These are phyloP conservation scores for Backusella liffmaniae DNA, from an alignment of 192 early-diverging fungal species.

Conservation along the genomic window DNA sequence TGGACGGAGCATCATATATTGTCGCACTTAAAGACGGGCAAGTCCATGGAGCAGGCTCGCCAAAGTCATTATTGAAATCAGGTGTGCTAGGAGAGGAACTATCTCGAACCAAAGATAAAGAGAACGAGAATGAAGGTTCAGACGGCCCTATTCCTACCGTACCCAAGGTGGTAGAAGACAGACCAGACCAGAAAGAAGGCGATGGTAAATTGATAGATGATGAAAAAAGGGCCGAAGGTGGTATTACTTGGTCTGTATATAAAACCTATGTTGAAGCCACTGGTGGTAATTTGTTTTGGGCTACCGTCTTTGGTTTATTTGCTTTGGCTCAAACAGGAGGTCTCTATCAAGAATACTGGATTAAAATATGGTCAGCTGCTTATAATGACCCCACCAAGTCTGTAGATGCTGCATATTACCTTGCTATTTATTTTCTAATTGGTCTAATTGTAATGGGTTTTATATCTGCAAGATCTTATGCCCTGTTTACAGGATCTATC, in stretches of 20 bases:
- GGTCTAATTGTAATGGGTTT: conserved; percentile 44
- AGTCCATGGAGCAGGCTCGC: too few species aligned
- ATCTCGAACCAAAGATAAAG: neutral
- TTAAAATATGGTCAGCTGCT: conserved; percentile 56
- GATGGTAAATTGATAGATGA: conserved; percentile 71
- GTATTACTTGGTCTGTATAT: conserved; percentile 74
- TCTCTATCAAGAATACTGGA: conserved; percentile 61
- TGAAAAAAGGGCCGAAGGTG: conserved; percentile 81
- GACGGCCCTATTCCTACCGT: conserved; percentile 37
- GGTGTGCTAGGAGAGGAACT: too few species aligned
- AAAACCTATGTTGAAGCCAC: conserved; percentile 69
- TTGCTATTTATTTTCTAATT: conserved; percentile 58
- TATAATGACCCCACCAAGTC: conserved; percentile 22
- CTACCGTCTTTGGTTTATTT: conserved; percentile 46
- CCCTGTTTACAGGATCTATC: conserved; percentile 47
- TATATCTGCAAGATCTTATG: conserved; percentile 38
- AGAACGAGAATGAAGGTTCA: conserved; percentile 37
- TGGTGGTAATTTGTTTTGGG: conserved; percentile 64
- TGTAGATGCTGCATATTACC: conserved; percentile 57
- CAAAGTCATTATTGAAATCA: too few species aligned
- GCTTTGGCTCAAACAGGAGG: conserved; percentile 35
- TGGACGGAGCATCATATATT: conserved; percentile 13
- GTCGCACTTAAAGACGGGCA: too few species aligned
- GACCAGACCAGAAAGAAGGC: conserved; percentile 14
- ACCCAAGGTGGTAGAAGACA: conserved; percentile 31